Conservation (phyloP, 1,139 yeast genomes). For the Pichia sp. region DNA sequence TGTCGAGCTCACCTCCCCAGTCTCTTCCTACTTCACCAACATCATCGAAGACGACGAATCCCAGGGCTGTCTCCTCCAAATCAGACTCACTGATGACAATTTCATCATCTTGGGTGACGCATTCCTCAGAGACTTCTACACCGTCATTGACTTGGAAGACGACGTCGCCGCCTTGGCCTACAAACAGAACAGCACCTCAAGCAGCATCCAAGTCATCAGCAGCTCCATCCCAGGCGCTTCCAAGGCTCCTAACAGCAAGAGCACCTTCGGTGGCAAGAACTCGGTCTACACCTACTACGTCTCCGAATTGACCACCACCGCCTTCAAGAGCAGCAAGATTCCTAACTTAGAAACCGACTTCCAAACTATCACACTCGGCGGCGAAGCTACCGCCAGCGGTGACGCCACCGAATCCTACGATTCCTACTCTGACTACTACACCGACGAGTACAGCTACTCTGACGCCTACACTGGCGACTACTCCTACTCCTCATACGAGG, state of each 20-base stretch:
- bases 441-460: background rate
- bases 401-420: background rate
- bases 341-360: background rate
- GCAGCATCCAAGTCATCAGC: constrained; percentile 7
- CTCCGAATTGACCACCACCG: background rate
- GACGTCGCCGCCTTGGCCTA: constrained; percentile 39
- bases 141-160: constrained; percentile 44
- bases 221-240: constrained; percentile 2
- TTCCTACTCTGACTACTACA: background rate
- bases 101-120: constrained; percentile 38
- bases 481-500: background rate
- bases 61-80: constrained; percentile 7
- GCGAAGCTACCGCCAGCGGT: background rate
- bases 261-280: background rate
- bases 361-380: background rate
- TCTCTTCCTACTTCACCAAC: constrained; percentile 42
- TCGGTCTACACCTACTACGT: background rate
- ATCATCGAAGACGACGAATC: constrained; percentile 18
- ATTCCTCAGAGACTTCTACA: constrained; percentile 42
- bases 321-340: background rate
- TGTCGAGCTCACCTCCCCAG: constrained; percentile 45
- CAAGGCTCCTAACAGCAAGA: background rate
- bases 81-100: constrained; percentile 11
- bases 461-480: background rate
- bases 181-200: background rate